A percentile compares a stretch with the other conserved stretches of the same genome.
Evolutionary conservation across 2,329 filamentous ascomycete genomes (phyloP).

Genomic region (Penicillium sp.): DNA sequence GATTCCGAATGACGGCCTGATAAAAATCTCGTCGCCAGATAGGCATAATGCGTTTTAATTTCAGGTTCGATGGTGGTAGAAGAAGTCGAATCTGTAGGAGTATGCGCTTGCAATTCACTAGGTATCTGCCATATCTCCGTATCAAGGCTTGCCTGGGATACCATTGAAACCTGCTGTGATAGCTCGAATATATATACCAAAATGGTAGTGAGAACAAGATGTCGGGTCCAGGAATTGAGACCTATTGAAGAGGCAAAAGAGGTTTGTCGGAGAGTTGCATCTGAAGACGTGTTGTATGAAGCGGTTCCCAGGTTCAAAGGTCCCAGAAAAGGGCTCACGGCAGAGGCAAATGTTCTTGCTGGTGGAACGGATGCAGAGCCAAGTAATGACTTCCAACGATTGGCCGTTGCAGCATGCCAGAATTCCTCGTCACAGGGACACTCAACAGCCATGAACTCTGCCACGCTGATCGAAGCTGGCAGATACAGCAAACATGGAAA

Average conservation of each 20-base stretch:
- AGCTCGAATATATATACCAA: constrained; percentile 2
- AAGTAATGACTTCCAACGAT: constrained; percentile 1
- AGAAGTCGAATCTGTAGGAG: background rate
- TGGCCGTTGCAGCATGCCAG: constrained; percentile 4
- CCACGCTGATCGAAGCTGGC: background rate
- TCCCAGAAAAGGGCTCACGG: background rate
- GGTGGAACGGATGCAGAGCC: constrained; percentile 4
- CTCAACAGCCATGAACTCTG: constrained; percentile 2
- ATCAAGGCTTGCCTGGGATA: background rate
- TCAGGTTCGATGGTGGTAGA: background rate
- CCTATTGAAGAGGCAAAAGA: background rate
- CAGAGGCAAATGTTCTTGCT: background rate
- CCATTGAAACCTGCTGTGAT: background rate
- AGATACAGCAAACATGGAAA: constrained; percentile 7
- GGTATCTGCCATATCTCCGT: background rate
- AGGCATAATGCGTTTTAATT: background rate
- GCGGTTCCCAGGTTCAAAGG: background rate
- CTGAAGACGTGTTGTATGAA: background rate
- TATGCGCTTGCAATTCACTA: background rate
- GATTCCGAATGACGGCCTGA: background rate
- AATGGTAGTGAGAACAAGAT: constrained; percentile 4
- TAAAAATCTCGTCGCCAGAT: background rate
- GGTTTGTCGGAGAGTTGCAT: background rate
- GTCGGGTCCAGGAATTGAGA: constrained; percentile 3
- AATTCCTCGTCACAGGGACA: constrained; percentile 6